phyloP scores from a whole-genome alignment of 1,284 basidiomycete species.

The Puccinia polysora region DNA sequence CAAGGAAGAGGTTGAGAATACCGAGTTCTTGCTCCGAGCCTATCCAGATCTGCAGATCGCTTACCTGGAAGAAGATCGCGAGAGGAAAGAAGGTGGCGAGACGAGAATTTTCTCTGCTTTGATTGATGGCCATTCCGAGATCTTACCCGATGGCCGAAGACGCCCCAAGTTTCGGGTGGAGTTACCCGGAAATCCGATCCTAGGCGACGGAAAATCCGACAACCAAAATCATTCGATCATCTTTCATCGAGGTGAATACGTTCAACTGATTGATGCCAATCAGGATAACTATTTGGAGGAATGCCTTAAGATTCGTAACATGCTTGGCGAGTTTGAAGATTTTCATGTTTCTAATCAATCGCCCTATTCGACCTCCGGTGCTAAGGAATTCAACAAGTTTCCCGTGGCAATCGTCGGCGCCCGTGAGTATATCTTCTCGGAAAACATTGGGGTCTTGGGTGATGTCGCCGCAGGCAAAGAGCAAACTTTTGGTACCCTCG shows the following conservation, averaged over 20 bases:
- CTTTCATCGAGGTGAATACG: slow-evolving; percentile 97
- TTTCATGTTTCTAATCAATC: slow-evolving; percentile 77
- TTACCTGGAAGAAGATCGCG: slow-evolving; percentile 91
- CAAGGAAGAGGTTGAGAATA: slow-evolving; percentile 98
- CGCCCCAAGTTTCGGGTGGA: slow-evolving; percentile 98
- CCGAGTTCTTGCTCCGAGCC: slow-evolving; percentile 95
- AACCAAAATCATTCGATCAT: slow-evolving; percentile 99
- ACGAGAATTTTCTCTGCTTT: slow-evolving; percentile 90
- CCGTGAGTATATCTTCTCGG: slow-evolving; percentile 99
- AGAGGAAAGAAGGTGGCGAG: slow-evolving; percentile 87
- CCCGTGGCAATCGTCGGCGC: slow-evolving; percentile 98
- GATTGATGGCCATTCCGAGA: slow-evolving; percentile 96
- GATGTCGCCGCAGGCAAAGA: slow-evolving; percentile 98
- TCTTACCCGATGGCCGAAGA: slow-evolving; percentile 78
- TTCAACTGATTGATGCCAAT: slow-evolving; percentile 98
- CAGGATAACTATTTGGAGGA: slow-evolving; percentile 99
- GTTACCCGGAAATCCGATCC: slow-evolving; percentile 95
- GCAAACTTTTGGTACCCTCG: slow-evolving; percentile 97
- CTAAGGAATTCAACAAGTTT: slow-evolving; percentile 64
- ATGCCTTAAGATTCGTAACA: slow-evolving; percentile 96
- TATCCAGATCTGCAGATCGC: slow-evolving; percentile 98
- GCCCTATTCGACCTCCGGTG: slow-evolving; percentile 77
- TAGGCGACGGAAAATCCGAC: slow-evolving; percentile 98
- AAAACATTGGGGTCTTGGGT: slow-evolving; percentile 98
- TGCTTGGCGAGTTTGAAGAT: slow-evolving; percentile 98